Evolutionary conservation across 352 stramenopile species (phyloP).

Genomic region (Discostella stelligera): DNA sequence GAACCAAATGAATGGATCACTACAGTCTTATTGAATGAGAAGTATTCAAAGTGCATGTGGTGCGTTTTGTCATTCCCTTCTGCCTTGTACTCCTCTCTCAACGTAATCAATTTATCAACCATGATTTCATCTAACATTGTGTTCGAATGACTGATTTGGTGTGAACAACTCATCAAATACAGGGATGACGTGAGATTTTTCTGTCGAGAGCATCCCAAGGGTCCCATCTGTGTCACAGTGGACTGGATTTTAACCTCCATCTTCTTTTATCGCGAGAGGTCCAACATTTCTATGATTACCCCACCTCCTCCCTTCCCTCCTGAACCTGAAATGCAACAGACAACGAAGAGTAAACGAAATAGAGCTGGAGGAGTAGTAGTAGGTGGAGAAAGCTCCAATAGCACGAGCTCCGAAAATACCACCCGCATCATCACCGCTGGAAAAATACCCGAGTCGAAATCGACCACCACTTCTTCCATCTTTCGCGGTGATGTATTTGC

Average conservation of each 20-base stretch:
- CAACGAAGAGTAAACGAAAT: background rate
- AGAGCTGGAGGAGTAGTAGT: background rate
- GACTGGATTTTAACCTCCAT: conserved; percentile 35
- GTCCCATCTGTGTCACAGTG: conserved; percentile 26
- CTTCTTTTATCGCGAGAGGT: background rate
- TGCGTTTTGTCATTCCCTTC: background rate
- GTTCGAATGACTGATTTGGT: background rate
- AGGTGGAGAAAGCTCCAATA: background rate
- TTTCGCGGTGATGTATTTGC: conserved; percentile 68
- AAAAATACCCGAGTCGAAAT: conserved; percentile 10
- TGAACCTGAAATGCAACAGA: conserved; percentile 20
- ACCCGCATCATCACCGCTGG: background rate
- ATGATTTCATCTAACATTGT: too few species aligned
- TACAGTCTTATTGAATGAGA: conserved; percentile 57
- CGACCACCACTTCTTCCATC: conserved; percentile 23
- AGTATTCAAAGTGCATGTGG: conserved; percentile 8
- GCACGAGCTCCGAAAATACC: background rate
- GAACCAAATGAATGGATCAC: conserved; percentile 64
- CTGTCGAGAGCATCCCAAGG: conserved; percentile 35
- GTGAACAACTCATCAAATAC: background rate
- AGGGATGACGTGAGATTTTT: conserved; percentile 30
- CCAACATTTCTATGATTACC: background rate
- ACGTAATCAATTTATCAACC: too few species aligned
- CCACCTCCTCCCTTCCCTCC: conserved; percentile 16
- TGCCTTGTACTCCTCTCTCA: background rate